Conservation (phyloP, 2,329 filamentous ascomycete genomes). For the Colletotrichum trifolii region DNA sequence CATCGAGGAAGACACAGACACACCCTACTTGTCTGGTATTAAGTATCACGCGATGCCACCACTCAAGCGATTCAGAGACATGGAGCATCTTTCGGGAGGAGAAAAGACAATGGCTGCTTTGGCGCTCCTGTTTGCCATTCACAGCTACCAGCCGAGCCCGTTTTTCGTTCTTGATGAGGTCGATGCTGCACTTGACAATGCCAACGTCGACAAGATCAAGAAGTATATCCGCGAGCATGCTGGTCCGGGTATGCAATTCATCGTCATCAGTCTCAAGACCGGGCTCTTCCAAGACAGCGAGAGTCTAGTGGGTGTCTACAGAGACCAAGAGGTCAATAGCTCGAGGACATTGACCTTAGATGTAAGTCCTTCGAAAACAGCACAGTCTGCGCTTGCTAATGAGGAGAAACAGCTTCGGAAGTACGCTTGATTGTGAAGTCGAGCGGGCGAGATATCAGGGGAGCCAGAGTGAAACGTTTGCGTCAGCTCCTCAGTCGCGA, state of each 20-base stretch:
- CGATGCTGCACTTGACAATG: constrained; percentile 96
- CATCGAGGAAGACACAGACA: constrained; percentile 92
- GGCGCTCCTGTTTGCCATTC: constrained; percentile 95
- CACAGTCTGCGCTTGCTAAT: constrained; percentile 9
- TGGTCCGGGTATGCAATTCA: constrained; percentile 98
- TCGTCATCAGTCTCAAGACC: constrained; percentile 96
- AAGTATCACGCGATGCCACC: constrained; percentile 99
- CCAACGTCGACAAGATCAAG: constrained; percentile 95
- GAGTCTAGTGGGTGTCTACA: constrained; percentile 93
- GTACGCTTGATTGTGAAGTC: constrained; percentile 12
- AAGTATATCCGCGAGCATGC: constrained; percentile 96
- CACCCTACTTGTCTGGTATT: constrained; percentile 94
- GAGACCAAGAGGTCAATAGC: constrained; percentile 93
- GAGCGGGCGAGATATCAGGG: too few species aligned
- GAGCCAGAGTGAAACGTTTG: not conserved
- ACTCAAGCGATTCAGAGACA: constrained; percentile 97
- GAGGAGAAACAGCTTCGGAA: constrained; percentile 24
- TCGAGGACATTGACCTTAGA: constrained; percentile 92
- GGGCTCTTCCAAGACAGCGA: constrained; percentile 97
- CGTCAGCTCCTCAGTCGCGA: too few species aligned
- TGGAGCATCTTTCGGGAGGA: constrained; percentile 97
- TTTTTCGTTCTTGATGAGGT: constrained; percentile 99
- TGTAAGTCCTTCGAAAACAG: constrained; percentile 70
- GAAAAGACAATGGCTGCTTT: constrained; percentile 99
- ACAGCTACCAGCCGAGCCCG: constrained; percentile 93